Conservation (phyloP, 2,329 filamentous ascomycete genomes). For the Colletotrichum sp. region DNA sequence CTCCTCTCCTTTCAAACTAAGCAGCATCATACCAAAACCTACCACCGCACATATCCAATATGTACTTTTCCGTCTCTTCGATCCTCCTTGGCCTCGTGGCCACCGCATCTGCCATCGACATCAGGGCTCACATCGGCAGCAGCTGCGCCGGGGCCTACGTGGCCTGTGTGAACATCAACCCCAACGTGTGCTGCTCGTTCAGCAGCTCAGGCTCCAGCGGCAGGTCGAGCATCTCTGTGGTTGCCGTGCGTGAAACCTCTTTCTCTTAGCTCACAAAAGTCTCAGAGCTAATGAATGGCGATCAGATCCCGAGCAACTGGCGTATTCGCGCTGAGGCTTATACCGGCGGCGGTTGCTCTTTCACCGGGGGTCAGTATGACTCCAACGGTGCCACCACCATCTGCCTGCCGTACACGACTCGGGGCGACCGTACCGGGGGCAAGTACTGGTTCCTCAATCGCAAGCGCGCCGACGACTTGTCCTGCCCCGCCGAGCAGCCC, state of each 20-base stretch:
- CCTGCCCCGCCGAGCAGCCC: constrained; percentile 8
- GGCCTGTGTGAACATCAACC: background rate
- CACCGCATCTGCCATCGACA: constrained; percentile 1
- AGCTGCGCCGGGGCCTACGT: background rate
- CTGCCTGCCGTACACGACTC: background rate
- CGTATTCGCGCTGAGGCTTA: background rate
- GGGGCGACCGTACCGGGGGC: constrained; percentile 6
- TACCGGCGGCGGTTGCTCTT: background rate
- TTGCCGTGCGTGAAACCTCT: background rate
- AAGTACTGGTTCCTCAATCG: constrained; percentile 1
- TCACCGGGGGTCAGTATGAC: background rate
- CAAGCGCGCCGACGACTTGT: constrained; percentile 1
- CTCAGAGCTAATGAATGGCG: background rate
- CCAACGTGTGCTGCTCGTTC: constrained; percentile 5
- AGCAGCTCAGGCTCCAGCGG: background rate
- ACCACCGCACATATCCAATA: background rate
- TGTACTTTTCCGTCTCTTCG: background rate
- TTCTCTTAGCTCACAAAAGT: background rate
- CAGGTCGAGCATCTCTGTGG: background rate
- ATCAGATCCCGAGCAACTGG: constrained; percentile 8
- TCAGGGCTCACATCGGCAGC: background rate
- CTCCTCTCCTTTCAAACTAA: background rate
- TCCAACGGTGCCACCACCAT: background rate
- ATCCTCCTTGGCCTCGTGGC: background rate
- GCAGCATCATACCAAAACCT: background rate